phyloP scores from a whole-genome alignment of 495 filamentous ascomycete genomes.

The Cercophora samala region DNA sequence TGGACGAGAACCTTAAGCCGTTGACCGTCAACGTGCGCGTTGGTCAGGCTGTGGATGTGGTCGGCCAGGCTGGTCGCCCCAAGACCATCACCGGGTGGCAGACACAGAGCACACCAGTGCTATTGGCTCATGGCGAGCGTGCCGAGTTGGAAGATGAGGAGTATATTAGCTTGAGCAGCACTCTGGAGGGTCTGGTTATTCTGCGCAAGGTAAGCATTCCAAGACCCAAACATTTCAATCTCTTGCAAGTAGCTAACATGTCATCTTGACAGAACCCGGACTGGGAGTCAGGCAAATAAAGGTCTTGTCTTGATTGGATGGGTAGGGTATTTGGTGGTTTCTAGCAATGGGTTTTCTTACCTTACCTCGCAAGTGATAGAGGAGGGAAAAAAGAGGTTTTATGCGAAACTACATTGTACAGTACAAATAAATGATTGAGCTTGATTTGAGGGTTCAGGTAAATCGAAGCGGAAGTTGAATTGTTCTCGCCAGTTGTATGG shows the following conservation, averaged over 20 bases:
- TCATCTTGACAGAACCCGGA: constrained; percentile 42
- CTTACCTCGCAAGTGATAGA: background rate
- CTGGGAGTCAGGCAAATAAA: constrained; percentile 46
- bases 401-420: background rate
- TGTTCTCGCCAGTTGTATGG: too few relatives aligned
- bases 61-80: constrained; percentile 91
- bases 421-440: background rate
- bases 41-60: constrained; percentile 96
- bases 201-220: constrained; percentile 75
- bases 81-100: constrained; percentile 99
- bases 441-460: background rate
- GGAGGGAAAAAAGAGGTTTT: background rate
- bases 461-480: background rate
- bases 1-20: constrained; percentile 91
- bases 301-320: background rate
- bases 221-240: too few relatives aligned
- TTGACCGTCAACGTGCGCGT: constrained; percentile 94
- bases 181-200: constrained; percentile 91
- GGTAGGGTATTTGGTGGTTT: constrained; percentile 4
- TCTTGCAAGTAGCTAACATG: constrained; percentile 20
- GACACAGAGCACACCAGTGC: constrained; percentile 95
- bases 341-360: background rate
- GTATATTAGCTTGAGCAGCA: constrained; percentile 86
- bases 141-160: constrained; percentile 97
- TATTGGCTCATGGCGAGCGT: constrained; percentile 88